Evolutionary conservation across 169 alveolate genomes (phyloP), one percentile per base, ranked within the genome.

Genomic region (Plasmodium malariae): DNA sequence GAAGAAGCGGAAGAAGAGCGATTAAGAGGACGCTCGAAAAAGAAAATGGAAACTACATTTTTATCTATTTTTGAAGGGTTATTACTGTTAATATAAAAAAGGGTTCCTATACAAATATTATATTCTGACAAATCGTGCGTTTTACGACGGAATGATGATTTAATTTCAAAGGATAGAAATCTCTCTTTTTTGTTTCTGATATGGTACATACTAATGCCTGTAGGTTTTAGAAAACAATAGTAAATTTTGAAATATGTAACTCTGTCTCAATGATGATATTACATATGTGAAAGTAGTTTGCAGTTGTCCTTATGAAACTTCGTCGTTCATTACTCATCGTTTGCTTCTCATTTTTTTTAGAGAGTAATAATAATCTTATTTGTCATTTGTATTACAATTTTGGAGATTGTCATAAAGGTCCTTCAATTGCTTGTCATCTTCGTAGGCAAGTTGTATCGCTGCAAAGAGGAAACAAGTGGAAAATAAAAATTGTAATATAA

Each of bases 341-440:
- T n/a, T n/a, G n/a, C n/a, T n/a, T n/a, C n/a, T n/a, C n/a, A n/a
- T n/a, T n/a, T n/a, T n/a, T n/a, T n/a, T n/a, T n/a, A n/a, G n/a
- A n/a, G n/a, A n/a, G n/a, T n/a, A n/a, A n/a, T n/a, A n/a, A n/a
- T n/a, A n/a, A n/a, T n/a, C n/a, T n/a, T n/a, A n/a, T n/a, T n/a
- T n/a, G n/a, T n/a, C n/a, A n/a, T n/a, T n/a, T n/a, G n/a, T n/a
- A 5, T 78, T 78, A 78, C 89, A 78, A 43, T 78, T 62, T 28
- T 62, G 21, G 51, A 78, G 80, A 40, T 78, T 51, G 0, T 63
- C 69, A 63, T 48, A 78, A 34, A 78, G 57, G 0, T 78, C 70
- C 36, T 37, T 48, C 76, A 78, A 19, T 7, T 40, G 19, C 6
- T 0, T 28, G n/a, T 45, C 45, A 11, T 78, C 89, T 11, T 62